These are phyloP conservation scores for Pichia heedii DNA, from an alignment of 805 yeast genomes.

Conservation along the genomic window DNA sequence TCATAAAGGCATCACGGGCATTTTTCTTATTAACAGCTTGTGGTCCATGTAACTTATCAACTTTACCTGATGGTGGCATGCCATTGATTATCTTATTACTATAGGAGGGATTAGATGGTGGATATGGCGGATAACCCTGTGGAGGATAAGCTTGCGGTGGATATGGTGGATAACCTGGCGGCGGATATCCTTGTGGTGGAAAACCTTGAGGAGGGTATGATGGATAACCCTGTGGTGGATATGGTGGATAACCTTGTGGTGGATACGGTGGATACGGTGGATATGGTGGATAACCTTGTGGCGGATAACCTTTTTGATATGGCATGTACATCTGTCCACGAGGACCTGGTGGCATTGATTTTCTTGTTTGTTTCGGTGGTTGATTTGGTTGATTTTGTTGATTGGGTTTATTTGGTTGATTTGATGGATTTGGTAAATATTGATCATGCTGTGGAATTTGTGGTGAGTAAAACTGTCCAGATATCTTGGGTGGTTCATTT, in stretches of 20 bases:
- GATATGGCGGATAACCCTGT: background rate
- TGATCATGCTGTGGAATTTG: background rate
- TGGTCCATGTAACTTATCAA: constrained; percentile 39
- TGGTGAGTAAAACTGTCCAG: background rate
- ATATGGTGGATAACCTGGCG: background rate
- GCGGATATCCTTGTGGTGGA: background rate
- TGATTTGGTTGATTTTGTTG: background rate
- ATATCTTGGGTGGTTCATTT: too few relatives aligned
- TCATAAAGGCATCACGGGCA: constrained; percentile 54
- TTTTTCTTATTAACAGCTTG: constrained; percentile 40
- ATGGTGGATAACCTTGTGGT: background rate
- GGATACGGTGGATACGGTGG: background rate
- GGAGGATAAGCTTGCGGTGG: background rate
- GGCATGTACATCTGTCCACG: background rate
- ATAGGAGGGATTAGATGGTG: background rate
- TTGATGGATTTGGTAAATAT: background rate
- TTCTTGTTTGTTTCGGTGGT: background rate
- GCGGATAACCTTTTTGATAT: background rate
- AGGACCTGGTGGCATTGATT: background rate
- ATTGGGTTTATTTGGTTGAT: background rate
- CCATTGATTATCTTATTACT: constrained; percentile 37
- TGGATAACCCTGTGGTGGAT: background rate
- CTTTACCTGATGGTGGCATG: constrained; percentile 38
- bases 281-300: background rate
- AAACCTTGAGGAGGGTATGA: constrained; percentile 1